Evolutionary conservation across 2,329 filamentous ascomycete species (phyloP).

Genomic region (Exserohilum rostratum): DNA sequence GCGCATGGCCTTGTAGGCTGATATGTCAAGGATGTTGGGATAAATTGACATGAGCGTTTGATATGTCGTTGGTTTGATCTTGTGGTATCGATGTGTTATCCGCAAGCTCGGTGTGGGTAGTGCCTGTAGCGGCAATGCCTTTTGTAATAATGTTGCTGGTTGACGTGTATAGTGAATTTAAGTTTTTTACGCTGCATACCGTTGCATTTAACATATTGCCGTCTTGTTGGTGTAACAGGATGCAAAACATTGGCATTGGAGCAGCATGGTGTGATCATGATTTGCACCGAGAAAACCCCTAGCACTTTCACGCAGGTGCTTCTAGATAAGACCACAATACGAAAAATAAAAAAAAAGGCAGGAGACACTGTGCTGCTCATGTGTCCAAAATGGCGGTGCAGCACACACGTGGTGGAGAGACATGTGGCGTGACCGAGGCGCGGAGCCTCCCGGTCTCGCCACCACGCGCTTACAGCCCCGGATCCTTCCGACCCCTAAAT

Average conservation of each 20-base stretch:
- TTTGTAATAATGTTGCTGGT: no score
- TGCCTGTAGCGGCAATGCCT: no score
- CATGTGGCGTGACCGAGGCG: constrained; percentile 8
- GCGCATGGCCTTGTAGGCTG: constrained; percentile 2
- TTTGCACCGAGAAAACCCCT: neutral
- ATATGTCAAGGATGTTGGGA: constrained; percentile 10
- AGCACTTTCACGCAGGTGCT: no score
- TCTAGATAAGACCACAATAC: no score
- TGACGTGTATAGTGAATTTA: no score
- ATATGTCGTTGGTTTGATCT: neutral
- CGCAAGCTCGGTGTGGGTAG: no score
- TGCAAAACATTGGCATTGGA: neutral
- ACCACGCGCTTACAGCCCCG: neutral
- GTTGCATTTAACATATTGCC: no score
- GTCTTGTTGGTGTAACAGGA: no score
- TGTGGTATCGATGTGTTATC: no score
- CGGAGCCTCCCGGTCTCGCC: constrained; percentile 9
- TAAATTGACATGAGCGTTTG: constrained; percentile 8
- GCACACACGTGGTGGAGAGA: constrained; percentile 8
- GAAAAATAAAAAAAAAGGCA: neutral
- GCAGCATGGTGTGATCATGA: constrained; percentile 1
- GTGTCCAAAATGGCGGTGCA: neutral
- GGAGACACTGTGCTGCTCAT: neutral
- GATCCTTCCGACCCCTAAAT: neutral
- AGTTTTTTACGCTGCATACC: no score